Evolutionary conservation across 2,329 filamentous ascomycete species (phyloP), one percentile per base, ranked within the genome.

Genomic region (Xenoacremonium recifei): DNA sequence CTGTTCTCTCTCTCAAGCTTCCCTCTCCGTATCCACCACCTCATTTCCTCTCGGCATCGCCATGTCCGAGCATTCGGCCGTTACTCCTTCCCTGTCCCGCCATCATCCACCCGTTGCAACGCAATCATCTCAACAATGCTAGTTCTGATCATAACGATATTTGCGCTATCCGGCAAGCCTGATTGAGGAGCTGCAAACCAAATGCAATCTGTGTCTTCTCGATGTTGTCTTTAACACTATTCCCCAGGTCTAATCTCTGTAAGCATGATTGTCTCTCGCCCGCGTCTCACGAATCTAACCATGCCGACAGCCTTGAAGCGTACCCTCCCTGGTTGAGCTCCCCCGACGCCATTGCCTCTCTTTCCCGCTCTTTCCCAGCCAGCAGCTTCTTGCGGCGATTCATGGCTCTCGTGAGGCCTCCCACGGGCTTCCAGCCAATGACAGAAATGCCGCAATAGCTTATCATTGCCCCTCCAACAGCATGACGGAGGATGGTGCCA

Each of bases 381-480:
- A 23, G 16, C 2, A 34, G 34, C 21, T 13, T 31, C 38, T 29
- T 18, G 34, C 34, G 17, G 29, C 6, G 34, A 37, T 29, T 19
- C 25, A 35, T 39, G 4, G n/a, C 5, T 16, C 37, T 33, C 21
- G 12, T 45, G 20, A 45, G 39, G 39, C 43, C 43, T 38, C 35
- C 20, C 41, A 16, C 3, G 2, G 12, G 36, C 19, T 13, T 35
- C 29, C 25, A 39, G 5, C 43, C n/a, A 45, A 45, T 45, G n/a
- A 19, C 23, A 45, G 21, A 45, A 42, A 45, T 45, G 31, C 43
- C 35, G 16, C 20, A 45, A n/a, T 17, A 25, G 17, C 43, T 42
- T 27, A 42, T 36, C 16, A 39, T 32, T 42, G 19, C 30, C 43
- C 39, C 31, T n/a, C n/a, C 21, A 10, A 9, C 6, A 23, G 35